Evolutionary conservation across 2,329 filamentous ascomycete species (phyloP).

Genomic region (Pyricularia grisea): DNA sequence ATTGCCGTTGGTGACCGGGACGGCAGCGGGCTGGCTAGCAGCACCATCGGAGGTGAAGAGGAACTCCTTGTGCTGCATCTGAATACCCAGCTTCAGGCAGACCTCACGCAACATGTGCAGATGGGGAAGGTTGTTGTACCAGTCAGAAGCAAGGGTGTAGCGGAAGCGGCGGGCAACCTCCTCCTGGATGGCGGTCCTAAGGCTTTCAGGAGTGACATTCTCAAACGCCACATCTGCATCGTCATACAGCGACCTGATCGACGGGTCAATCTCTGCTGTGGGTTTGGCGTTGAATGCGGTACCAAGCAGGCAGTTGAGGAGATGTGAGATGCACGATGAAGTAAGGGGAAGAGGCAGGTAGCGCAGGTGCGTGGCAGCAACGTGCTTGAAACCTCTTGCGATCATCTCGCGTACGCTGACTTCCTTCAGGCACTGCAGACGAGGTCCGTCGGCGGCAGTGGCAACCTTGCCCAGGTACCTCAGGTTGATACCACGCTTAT

Average conservation of each 20-base stretch:
- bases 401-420: constrained; percentile 89
- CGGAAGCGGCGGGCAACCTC: constrained; percentile 70
- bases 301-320: constrained; percentile 90
- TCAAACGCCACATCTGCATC: constrained; percentile 78
- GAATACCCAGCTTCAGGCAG: constrained; percentile 79
- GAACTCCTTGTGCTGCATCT: constrained; percentile 73
- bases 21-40: constrained; percentile 16
- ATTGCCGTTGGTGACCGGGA: constrained; percentile 22
- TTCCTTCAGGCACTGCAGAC: constrained; percentile 66
- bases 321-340: constrained; percentile 71
- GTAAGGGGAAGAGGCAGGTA: constrained; percentile 71
- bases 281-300: constrained; percentile 68
- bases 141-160: constrained; percentile 59
- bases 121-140: constrained; percentile 59
- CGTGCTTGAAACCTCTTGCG: constrained; percentile 90
- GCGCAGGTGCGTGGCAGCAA: constrained; percentile 69
- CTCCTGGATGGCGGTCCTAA: constrained; percentile 60
- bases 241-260: constrained; percentile 65
- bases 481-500: constrained; percentile 96
- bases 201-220: constrained; percentile 61
- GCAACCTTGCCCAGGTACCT: constrained; percentile 88
- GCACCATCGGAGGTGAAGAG: constrained; percentile 41
- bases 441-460: constrained; percentile 56
- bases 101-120: constrained; percentile 85
- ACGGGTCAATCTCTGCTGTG: constrained; percentile 64